Evolutionary conservation across 148 eudicot species (phyloP), one percentile per base, ranked within the genome.

Genomic region (Rhododendron kiyosumense): DNA sequence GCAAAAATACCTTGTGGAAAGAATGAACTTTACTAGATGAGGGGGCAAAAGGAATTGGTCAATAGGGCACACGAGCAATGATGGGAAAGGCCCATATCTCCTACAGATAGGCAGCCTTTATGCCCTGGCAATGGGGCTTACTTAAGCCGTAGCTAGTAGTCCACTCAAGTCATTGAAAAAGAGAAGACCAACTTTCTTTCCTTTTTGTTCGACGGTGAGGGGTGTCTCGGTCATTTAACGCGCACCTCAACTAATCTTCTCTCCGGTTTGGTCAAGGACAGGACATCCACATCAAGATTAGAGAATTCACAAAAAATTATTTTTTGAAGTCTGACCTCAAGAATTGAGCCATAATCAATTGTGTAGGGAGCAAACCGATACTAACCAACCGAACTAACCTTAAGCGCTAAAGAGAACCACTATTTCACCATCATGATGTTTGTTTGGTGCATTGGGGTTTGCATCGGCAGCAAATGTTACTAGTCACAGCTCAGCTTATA

Each of bases 41-140:
- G 59, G 59, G 81, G 59, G 59, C 54, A 79, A 46, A 79, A 79
- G 82, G 82, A 79, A 49, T 79, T 20, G 82, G 82, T 6, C 48
- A 34, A 43, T 41, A 5, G 52, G 28, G 28, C 49, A 43, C 51
- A 78, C 41, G 79, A 78, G 81, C 57, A 78, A 78, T 78, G 59
- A 78, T 78, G n/a, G 32, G 30, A 78, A 28, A 22, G 10, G 46
- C 43, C 78, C 34, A 28, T 77, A 8, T 24, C 52, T 24, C 14
- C 46, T 18, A 38, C 11, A 18, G 24, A 45, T 79, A 79, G 38
- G 82, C 57, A 79, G 59, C 38, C 34, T 79, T 79, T 79, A 79
- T 46, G 82, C 36, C 59, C 59, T 48, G 82, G 81, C 54, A 78
- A 26, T 3, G 54, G 81, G 34, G 14, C 52, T 12, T 38, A 28